Evolutionary conservation across 371 early-diverging fungal species (phyloP).

Genomic region (Mortierella sp.): DNA sequence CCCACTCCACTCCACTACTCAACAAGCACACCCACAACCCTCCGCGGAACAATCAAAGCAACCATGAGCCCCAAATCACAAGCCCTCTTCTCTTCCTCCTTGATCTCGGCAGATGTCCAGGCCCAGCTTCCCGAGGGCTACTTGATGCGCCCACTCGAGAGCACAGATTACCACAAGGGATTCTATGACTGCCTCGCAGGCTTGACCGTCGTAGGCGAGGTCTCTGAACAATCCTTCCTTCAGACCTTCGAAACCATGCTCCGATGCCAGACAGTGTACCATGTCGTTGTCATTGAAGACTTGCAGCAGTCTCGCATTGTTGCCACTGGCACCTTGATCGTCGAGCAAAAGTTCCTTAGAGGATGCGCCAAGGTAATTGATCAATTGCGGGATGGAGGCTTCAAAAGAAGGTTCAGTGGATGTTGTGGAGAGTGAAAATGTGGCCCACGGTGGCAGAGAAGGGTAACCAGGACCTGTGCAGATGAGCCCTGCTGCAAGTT

Average conservation of each 20-base stretch:
- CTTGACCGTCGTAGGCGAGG: conserved; percentile 57
- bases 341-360: conserved; percentile 97
- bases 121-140: conserved; percentile 82
- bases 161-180: conserved; percentile 84
- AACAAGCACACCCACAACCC: not conserved
- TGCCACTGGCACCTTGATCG: conserved; percentile 94
- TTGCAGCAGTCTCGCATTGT: conserved; percentile 69
- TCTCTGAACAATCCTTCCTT: conserved; percentile 51
- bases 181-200: conserved; percentile 59
- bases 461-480: too few species aligned
- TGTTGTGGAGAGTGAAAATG: too few species aligned
- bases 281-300: conserved; percentile 86
- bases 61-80: conserved; percentile 39
- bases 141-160: conserved; percentile 83
- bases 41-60: not conserved
- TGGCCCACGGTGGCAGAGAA: too few species aligned
- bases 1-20: too few species aligned
- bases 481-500: too few species aligned
- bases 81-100: conserved; percentile 74
- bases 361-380: conserved; percentile 81
- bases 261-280: conserved; percentile 68
- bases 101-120: conserved; percentile 83
- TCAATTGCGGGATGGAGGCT: conserved; percentile 5
- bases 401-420: too few species aligned
- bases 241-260: conserved; percentile 39